Evolutionary conservation across 345 rosid species (phyloP).

Genomic region (Crucihimalaya himalaica): DNA sequence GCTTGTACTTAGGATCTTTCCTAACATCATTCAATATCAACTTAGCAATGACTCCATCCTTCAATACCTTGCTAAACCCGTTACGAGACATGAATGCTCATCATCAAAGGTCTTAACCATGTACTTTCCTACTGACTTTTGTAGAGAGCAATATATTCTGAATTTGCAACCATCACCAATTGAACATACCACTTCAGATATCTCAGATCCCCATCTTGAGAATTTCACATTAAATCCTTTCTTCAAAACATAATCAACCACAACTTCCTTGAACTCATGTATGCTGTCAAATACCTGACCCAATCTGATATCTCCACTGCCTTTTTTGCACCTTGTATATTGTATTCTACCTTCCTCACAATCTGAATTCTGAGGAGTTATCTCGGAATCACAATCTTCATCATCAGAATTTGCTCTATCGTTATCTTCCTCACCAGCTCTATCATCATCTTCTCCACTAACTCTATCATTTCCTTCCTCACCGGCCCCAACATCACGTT

Average conservation of each 20-base stretch:
- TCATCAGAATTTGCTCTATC: too few species aligned
- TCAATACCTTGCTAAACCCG: neutral
- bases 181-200: neutral
- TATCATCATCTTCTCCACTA: too few species aligned
- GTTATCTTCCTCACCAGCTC: too few species aligned
- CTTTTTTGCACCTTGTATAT: too few species aligned
- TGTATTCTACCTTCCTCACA: too few species aligned
- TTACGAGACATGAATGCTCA: neutral
- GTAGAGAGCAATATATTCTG: neutral
- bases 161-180: neutral
- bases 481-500: too few species aligned
- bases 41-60: neutral
- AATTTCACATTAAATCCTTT: neutral
- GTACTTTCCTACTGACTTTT: fast-evolving
- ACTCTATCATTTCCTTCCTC: too few species aligned
- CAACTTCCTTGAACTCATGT: neutral
- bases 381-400: too few species aligned
- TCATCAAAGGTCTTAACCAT: neutral
- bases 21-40: neutral
- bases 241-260: neutral
- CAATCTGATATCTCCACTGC: too few species aligned
- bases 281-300: too few species aligned
- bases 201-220: neutral
- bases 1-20: neutral
- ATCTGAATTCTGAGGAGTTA: too few species aligned